phyloP scores from a whole-genome alignment of 129 eudicot genomes.

The Flaveria linearis region DNA sequence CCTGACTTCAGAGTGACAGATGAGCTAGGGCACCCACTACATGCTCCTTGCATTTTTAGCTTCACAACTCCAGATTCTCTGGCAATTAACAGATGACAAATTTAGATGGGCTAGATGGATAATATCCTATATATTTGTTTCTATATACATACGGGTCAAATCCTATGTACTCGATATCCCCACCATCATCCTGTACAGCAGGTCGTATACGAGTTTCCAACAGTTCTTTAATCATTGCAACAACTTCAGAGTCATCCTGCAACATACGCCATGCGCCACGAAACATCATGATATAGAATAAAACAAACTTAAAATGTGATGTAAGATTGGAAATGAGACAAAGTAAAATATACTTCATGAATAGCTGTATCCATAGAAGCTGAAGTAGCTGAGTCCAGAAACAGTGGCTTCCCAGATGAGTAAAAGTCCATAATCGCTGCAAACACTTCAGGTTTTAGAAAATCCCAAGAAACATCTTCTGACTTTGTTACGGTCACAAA shows the following conservation, averaged over 20 bases:
- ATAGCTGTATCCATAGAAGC: conserved; percentile 96
- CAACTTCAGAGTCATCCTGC: conserved; percentile 93
- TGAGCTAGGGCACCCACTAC: conserved; percentile 99
- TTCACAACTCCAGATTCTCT: conserved; percentile 87
- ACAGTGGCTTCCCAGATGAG: conserved; percentile 84
- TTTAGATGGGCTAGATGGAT: neutral
- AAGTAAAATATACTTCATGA: conserved; percentile 45
- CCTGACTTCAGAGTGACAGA: conserved; percentile 97
- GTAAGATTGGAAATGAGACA: neutral
- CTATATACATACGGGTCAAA: conserved; percentile 56
- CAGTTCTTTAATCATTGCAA: conserved; percentile 98
- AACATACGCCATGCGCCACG: neutral
- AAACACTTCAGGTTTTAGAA: conserved; percentile 85
- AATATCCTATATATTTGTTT: neutral
- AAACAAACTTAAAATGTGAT: neutral
- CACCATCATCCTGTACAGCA: conserved; percentile 98
- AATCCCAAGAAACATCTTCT: conserved; percentile 83
- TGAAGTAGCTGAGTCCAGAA: conserved; percentile 69
- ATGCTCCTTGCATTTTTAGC: conserved; percentile 98
- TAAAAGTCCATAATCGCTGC: conserved; percentile 98
- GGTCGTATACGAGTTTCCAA: conserved; percentile 97
- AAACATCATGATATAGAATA: conserved; percentile 7
- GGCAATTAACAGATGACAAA: neutral
- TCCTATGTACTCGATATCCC: conserved; percentile 88
- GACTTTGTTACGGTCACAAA: conserved; percentile 89